phyloP scores from a whole-genome alignment of 805 yeast genomes.

The Saccharomycopsis lassenensis region DNA sequence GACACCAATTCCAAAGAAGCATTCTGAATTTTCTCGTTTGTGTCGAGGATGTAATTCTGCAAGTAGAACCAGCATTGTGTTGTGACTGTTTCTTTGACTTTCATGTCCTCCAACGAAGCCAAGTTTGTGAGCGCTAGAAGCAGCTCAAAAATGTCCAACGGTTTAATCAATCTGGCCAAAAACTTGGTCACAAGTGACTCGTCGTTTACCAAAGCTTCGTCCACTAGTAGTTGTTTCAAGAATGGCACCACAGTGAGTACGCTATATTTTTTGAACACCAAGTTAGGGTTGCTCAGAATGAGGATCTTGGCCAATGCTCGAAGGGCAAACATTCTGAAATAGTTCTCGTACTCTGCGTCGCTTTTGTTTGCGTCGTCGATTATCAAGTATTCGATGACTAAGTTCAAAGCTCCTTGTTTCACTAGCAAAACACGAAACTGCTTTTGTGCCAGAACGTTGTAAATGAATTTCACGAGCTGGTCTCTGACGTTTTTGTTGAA shows the following conservation, averaged over 20 bases:
- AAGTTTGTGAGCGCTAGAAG: conserved; percentile 41
- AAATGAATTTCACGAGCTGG: conserved; percentile 27
- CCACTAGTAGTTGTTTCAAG: conserved; percentile 36
- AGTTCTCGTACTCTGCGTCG: conserved; percentile 5
- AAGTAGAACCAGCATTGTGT: conserved; percentile 23
- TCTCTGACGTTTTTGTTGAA: conserved; percentile 21
- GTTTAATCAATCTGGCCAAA: conserved; percentile 17
- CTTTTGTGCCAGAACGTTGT: conserved; percentile 25
- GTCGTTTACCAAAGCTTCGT: conserved; percentile 21
- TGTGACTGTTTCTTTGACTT: conserved; percentile 27
- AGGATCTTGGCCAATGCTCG: conserved; percentile 35
- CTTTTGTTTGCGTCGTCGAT: conserved; percentile 15
- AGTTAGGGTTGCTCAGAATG: conserved; percentile 32
- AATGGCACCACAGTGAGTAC: conserved; percentile 36
- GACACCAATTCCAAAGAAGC: conserved; percentile 39
- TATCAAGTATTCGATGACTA: conserved; percentile 31
- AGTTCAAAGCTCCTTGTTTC: conserved; percentile 35
- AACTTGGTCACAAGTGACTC: conserved; percentile 1
- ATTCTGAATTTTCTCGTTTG: conserved; percentile 32
- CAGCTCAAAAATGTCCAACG: conserved; percentile 34
- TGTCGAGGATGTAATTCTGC: conserved; percentile 25
- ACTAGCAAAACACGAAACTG: conserved; percentile 28
- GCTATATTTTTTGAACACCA: conserved; percentile 31
- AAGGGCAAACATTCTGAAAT: conserved; percentile 26
- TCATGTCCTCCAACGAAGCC: conserved; percentile 28